Conservation (phyloP, 1,284 basidiomycete species). For the Neonothopanus nambi region DNA sequence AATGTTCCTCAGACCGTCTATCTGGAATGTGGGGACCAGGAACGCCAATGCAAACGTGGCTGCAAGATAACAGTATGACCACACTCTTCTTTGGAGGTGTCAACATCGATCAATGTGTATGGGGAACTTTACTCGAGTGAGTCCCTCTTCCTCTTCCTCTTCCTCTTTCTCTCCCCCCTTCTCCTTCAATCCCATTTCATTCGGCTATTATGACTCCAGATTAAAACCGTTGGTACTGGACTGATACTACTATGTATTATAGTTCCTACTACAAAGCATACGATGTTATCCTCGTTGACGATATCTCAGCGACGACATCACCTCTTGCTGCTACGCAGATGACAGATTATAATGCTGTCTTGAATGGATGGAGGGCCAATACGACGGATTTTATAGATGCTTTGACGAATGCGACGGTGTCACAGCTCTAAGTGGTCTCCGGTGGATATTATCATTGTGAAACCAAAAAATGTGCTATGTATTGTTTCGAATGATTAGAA, state of each 20-base stretch:
- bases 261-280: conserved; percentile 33
- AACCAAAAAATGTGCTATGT: too few species aligned
- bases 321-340: conserved; percentile 28
- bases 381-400: conserved; percentile 28
- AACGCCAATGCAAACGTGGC: conserved; percentile 33
- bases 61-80: conserved; percentile 31
- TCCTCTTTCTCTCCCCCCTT: too few species aligned
- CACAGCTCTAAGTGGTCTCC: too few species aligned
- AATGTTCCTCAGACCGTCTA: conserved; percentile 28
- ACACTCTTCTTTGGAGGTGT: conserved; percentile 33
- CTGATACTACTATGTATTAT: too few species aligned
- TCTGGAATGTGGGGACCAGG: conserved; percentile 33
- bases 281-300: conserved; percentile 30
- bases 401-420: conserved; percentile 7
- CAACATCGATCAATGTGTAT: conserved; percentile 33
- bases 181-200: too few species aligned
- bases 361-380: conserved; percentile 31
- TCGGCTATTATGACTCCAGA: too few species aligned
- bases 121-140: conserved; percentile 31
- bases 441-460: too few species aligned
- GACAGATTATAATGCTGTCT: conserved; percentile 28
- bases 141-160: too few species aligned
- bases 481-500: too few species aligned
- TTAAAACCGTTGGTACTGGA: too few species aligned
- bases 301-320: conserved; percentile 31